Evolutionary conservation across 495 filamentous ascomycete species (phyloP).

Genomic region (Geoglossum glabrum): DNA sequence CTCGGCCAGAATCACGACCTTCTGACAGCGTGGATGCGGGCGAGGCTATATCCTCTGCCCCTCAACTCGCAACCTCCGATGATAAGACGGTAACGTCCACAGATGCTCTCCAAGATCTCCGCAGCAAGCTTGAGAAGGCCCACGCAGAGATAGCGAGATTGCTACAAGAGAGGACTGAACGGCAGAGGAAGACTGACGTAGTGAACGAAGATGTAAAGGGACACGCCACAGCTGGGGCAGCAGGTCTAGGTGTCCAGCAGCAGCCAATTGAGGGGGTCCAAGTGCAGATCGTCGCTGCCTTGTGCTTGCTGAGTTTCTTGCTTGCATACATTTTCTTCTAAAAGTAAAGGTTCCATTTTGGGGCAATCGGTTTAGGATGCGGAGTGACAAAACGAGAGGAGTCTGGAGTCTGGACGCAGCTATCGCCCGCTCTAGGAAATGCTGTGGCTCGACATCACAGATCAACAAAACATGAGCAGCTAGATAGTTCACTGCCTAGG

Average conservation of each 20-base stretch:
- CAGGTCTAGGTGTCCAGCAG: conserved; percentile 32
- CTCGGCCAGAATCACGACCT: conserved; percentile 14
- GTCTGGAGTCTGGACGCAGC: not conserved
- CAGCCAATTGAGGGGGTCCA: conserved; percentile 54
- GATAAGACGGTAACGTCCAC: conserved; percentile 16
- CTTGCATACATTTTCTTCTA: conserved; percentile 89
- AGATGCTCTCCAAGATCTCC: conserved; percentile 33
- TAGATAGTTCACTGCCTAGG: not conserved
- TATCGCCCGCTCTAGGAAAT: not conserved
- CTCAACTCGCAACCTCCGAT: conserved; percentile 4
- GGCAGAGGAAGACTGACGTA: conserved; percentile 38
- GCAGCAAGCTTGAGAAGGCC: conserved; percentile 52
- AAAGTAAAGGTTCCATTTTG: conserved; percentile 12
- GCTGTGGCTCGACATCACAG: not conserved
- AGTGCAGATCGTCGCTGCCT: conserved; percentile 56
- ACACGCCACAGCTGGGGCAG: conserved; percentile 22
- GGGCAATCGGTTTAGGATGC: not conserved
- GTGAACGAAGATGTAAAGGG: conserved; percentile 18
- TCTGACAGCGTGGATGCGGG: conserved; percentile 14
- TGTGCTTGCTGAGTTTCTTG: conserved; percentile 81
- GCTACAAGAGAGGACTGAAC: conserved; percentile 47
- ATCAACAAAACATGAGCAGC: not conserved
- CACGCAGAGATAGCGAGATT: conserved; percentile 51
- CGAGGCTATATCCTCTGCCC: conserved; percentile 12
- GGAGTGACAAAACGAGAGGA: not conserved